Base-by-base conservation (phyloP, 1,284 basidiomycete species). In the Golubevia pallescens region DNA sequence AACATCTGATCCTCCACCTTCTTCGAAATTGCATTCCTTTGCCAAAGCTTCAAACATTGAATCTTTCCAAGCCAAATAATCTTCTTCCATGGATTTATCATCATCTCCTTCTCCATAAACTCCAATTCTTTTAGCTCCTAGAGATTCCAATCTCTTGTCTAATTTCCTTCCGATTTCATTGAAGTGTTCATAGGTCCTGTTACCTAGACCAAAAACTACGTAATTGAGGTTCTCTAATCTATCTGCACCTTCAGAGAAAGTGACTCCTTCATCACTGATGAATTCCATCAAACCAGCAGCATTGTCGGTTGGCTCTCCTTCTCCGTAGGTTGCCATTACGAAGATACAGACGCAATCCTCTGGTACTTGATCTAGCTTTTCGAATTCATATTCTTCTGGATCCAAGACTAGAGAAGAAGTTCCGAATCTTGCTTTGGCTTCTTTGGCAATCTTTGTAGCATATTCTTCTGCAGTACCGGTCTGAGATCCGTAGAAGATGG, bases 41-140 rank as follows among this genome's bases (percentile, higher is more conserved):
- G 94, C 90, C 68, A 99, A 93, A 3, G 91, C 90, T 57, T 92
- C 91, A 91, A 95, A 97, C 94, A 97, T 95, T 78, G 89, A 90
- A 85, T 99, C 96, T 87, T 99, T 99, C 96, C 96, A 99, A 73
- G 93, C 94, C n/a, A 99, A 90, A 86, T 98, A 99, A 87, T 99
- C 96, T 88, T 99, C 97, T 86, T 99, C 96, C 93, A 99, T 96
- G 84, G 93, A 95, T 89, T 97, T 97, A 87, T 99, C 96, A 85
- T 99, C 96, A 83, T 99, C 96, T 75, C 96, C 96, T 87, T 98
- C 95, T 19, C 96, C 97, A 54, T 92, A 90, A 85, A 93, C 92
- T 61, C 95, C 95, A 61, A 99, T 93, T 68, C 94, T 91, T 67
- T 89, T 87, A 32, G 91, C 97, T 38, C 95, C 95, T 88, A 96